phyloP scores from a whole-genome alignment of 768 basidiomycete species.

The Pholiota conissans region DNA sequence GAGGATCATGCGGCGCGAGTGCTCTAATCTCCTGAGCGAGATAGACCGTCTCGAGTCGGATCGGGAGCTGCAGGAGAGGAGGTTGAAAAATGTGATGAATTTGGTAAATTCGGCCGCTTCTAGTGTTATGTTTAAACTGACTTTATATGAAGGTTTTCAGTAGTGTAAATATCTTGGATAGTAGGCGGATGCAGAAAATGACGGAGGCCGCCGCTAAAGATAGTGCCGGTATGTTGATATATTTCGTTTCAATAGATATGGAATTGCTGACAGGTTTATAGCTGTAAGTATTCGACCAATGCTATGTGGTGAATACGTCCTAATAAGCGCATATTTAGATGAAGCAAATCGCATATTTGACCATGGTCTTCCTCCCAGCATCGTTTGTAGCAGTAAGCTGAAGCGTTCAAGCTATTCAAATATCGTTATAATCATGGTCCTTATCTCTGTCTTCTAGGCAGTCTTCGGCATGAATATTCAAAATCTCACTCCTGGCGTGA shows the following conservation, averaged over 20 bases:
- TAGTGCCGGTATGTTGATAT: conserved; percentile 22
- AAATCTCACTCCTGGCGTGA: conserved; percentile 36
- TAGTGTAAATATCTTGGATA: conserved; percentile 46
- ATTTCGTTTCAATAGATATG: background rate
- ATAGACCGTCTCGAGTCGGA: conserved; percentile 47
- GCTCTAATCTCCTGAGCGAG: conserved; percentile 45
- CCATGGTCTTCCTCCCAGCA: conserved; percentile 56
- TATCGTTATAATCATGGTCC: background rate
- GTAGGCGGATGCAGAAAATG: conserved; percentile 40
- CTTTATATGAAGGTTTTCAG: conserved; percentile 38
- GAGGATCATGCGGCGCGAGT: conserved; percentile 41
- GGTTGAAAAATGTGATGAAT: conserved; percentile 50
- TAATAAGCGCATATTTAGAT: conserved; percentile 20
- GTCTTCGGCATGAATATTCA: conserved; percentile 41
- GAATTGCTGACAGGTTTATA: background rate
- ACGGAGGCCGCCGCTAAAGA: conserved; percentile 36
- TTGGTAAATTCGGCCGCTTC: conserved; percentile 28
- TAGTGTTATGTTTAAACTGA: background rate
- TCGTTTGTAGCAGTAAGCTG: conserved; percentile 38
- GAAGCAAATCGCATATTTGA: conserved; percentile 50
- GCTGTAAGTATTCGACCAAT: conserved; percentile 7
- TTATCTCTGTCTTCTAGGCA: conserved; percentile 18
- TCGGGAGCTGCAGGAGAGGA: conserved; percentile 40
- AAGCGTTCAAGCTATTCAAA: background rate
- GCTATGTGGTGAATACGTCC: background rate